Percentiles rank a stretch among this genome's conserved stretches.
Evolutionary conservation across 176 grass and related monocot species (phyloP).

Genomic region (Oryza nivara): DNA sequence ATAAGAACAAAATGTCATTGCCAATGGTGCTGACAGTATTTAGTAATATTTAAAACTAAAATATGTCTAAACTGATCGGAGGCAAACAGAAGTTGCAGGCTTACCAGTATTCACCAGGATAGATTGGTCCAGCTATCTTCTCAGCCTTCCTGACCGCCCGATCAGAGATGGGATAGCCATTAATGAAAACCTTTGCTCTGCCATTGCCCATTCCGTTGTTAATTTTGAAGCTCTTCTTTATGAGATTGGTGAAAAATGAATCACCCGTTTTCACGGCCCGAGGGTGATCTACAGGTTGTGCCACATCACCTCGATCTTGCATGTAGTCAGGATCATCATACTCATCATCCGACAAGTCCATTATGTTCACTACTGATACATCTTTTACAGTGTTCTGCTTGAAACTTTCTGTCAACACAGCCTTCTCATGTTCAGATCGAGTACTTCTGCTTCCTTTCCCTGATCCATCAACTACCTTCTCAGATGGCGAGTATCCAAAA

Average conservation of each 20-base stretch:
- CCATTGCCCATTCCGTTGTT: constrained; percentile 50
- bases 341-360: constrained; percentile 77
- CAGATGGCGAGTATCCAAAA: constrained; percentile 63
- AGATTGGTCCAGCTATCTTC: constrained; percentile 85
- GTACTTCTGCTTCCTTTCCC: constrained; percentile 83
- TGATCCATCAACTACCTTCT: constrained; percentile 55
- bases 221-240: constrained; percentile 89
- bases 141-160: constrained; percentile 83
- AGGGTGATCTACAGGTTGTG: constrained; percentile 44
- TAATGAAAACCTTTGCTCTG: constrained; percentile 74
- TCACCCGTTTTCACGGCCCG: constrained; percentile 56
- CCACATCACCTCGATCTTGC: constrained; percentile 57
- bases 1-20: constrained; percentile 18
- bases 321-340: constrained; percentile 57
- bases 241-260: constrained; percentile 86
- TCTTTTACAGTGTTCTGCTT: constrained; percentile 86
- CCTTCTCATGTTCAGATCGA: constrained; percentile 89
- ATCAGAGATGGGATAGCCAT: constrained; percentile 77
- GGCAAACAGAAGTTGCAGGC: not conserved
- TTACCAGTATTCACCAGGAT: constrained; percentile 91
- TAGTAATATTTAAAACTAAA: not conserved
- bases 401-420: constrained; percentile 68
- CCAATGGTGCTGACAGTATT: not conserved
- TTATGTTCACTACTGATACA: constrained; percentile 71
- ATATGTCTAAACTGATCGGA: not conserved